Evolutionary conservation across 2,329 filamentous ascomycete genomes (phyloP), one percentile per base, ranked within the genome.

Genomic region (Ophiostoma ulmi): DNA sequence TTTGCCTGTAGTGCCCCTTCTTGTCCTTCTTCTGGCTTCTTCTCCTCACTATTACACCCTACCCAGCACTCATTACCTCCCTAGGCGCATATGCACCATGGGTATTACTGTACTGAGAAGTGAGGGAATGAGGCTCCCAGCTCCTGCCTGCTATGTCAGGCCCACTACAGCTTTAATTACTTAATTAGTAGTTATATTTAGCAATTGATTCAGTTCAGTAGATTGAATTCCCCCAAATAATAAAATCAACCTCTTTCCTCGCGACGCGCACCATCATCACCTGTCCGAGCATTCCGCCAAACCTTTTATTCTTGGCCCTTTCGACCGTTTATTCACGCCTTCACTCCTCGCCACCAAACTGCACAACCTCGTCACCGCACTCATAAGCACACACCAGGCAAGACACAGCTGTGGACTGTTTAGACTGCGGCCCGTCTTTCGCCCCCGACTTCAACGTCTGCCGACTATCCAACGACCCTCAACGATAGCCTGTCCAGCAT

Each of bases 271-370:
- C 44, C 44, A 20, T 7, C 52, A 63, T 17, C 22, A 35, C 58
- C 58, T 35, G 58, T 14, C 58, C 58, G 58, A 63, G 58, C 58
- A 63, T 63, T 63, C 58, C 58, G 52, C n/a, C 52, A 48, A 22
- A 58, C 52, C 8, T 44, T 44, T 58, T 4, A 3, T 48, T 22
- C 52, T 58, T 13, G 52, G 10, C 52, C 26, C 44, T 55, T 22
- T 58, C 22, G 20, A 58, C 52, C 14, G n/a, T 17, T 10, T 48
- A 20, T n/a, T 55, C n/a, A 1, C 10, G 11, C 8, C 48, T 55
- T n/a, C 6, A 22, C 48, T 22, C 26, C 52, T 26, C 48, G 6
- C 48, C 10, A 55, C n/a, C n/a, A 55, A 3, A 55, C 48, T 44
- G 39, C 48, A 22, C 48, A 13, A 22, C 52, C 52, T 58, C 22